phyloP scores from a whole-genome alignment of 1,284 basidiomycete genomes.

The Cryptococcus neoformans region DNA sequence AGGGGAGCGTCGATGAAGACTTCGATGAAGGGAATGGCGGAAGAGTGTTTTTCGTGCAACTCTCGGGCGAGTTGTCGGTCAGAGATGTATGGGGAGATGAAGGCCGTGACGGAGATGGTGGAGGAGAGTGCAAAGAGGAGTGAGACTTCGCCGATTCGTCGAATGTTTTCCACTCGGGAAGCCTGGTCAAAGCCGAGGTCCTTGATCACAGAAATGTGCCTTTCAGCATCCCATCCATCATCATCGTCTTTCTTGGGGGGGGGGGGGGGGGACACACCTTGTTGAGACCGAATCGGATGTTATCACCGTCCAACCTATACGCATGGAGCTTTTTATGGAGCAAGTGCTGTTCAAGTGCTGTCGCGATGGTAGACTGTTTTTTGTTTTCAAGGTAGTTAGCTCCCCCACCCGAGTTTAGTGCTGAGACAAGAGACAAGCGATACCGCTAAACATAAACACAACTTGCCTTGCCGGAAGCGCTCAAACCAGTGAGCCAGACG shows the following conservation, averaged over 20 bases:
- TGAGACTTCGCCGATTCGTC: slow-evolving; percentile 95
- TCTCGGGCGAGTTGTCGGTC: slow-evolving; percentile 83
- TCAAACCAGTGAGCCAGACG: slow-evolving; percentile 93
- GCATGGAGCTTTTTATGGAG: slow-evolving; percentile 78
- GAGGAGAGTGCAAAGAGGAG: slow-evolving; percentile 89
- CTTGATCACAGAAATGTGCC: slow-evolving; percentile 24
- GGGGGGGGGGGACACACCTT: slow-evolving; percentile 58
- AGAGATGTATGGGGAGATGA: slow-evolving; percentile 94
- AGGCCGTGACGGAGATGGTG: slow-evolving; percentile 86
- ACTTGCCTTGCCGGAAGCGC: slow-evolving; percentile 79
- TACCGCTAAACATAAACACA: background rate
- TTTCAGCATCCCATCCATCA: too few relatives aligned
- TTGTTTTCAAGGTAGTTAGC: slow-evolving; percentile 11
- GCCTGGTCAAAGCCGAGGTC: slow-evolving; percentile 96
- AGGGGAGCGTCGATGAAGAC: slow-evolving; percentile 95
- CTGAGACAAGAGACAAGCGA: too few relatives aligned
- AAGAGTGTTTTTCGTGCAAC: slow-evolving; percentile 62
- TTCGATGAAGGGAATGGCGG: slow-evolving; percentile 76
- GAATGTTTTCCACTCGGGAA: slow-evolving; percentile 95
- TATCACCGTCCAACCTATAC: slow-evolving; percentile 96
- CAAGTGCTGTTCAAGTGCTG: slow-evolving; percentile 94
- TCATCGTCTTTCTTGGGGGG: too few relatives aligned
- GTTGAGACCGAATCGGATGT: slow-evolving; percentile 95
- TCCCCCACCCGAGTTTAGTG: background rate
- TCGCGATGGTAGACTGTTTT: slow-evolving; percentile 88